Conservation (phyloP, 441 rosid genomes). For the Croton laevigatus region DNA sequence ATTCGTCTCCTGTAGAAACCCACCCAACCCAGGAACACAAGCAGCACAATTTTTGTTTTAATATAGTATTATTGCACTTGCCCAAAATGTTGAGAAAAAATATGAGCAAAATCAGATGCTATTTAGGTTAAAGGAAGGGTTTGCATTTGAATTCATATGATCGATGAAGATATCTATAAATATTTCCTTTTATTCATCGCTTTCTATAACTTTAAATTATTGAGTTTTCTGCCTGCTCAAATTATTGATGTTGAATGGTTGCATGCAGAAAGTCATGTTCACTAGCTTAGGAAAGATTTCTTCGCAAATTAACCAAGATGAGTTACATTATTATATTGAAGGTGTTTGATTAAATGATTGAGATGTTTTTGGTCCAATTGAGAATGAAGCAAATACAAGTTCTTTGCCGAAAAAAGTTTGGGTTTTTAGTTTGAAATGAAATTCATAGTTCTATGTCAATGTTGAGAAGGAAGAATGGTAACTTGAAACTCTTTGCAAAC, state of each 20-base stretch:
- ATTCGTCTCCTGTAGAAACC: too few species aligned
- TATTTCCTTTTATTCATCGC: not conserved
- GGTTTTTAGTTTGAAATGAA: too few species aligned
- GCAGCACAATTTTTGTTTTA: too few species aligned
- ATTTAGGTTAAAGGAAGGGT: slow-evolving; percentile 51
- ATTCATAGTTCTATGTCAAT: slow-evolving; percentile 72
- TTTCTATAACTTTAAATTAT: not conserved
- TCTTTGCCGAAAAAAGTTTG: too few species aligned
- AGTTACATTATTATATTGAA: slow-evolving; percentile 41
- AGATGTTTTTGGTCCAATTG: too few species aligned
- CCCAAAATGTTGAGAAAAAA: too few species aligned
- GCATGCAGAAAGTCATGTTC: slow-evolving; percentile 62
- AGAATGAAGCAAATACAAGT: too few species aligned
- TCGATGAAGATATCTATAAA: not conserved
- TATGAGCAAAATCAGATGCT: slow-evolving; percentile 76
- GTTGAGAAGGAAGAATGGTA: slow-evolving; percentile 87
- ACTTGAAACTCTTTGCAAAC: slow-evolving; percentile 77
- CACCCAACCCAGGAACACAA: too few species aligned
- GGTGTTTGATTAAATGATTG: too few species aligned
- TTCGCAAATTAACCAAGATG: slow-evolving; percentile 43
- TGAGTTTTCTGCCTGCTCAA: not conserved
- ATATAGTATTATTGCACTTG: too few species aligned
- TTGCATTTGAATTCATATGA: not conserved
- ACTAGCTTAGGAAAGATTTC: slow-evolving; percentile 47
- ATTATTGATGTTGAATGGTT: slow-evolving; percentile 19